Conservation (phyloP, 164 flowering plant genomes). For the grape (Vitis vinifera) region ASM3070453v1 NC_081823.1:21986001-21986500, state of each 20-base stretch:
- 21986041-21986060: slow-evolving; percentile 90
- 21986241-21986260: slow-evolving; percentile 96
- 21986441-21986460: slow-evolving; percentile 80
- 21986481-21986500: not conserved
- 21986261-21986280: slow-evolving; percentile 87
- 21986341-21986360: slow-evolving; percentile 90
- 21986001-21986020: slow-evolving; percentile 85
- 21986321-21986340: slow-evolving; percentile 99
- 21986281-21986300: slow-evolving; percentile 93
- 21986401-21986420: slow-evolving; percentile 86
- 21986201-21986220: slow-evolving; percentile 98
- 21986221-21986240: slow-evolving; percentile 98
- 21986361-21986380: slow-evolving; percentile 94
- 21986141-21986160: not conserved
- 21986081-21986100: slow-evolving; percentile 71
- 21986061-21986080: slow-evolving; percentile 89
- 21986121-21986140: not conserved
- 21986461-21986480: not conserved
- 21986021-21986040: slow-evolving; percentile 97
- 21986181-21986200: slow-evolving; percentile 96
- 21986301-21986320: slow-evolving; percentile 96
- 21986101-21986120: not conserved
- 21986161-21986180: slow-evolving; percentile 43
- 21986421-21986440: slow-evolving; percentile 95
- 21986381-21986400: slow-evolving; percentile 89